Conservation (phyloP, 2,329 filamentous ascomycete genomes). For the Neurospora sp. region DNA sequence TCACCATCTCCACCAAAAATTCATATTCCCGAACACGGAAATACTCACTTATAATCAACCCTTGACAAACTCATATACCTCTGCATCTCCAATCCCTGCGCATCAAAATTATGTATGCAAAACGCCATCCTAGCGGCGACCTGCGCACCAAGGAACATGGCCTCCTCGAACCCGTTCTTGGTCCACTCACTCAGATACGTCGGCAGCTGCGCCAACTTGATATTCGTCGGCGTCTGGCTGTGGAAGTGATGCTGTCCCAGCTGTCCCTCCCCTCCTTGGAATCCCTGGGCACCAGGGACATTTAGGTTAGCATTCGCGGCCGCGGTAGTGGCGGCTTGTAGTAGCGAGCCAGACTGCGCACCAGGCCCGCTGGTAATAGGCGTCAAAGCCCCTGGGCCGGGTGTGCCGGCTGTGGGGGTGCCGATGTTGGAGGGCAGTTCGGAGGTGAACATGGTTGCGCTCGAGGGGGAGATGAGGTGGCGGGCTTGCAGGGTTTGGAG, state of each 20-base stretch:
- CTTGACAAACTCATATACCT: conserved; percentile 46
- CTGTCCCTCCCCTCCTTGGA: conserved; percentile 31
- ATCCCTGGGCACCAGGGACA: conserved; percentile 28
- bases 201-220: conserved; percentile 67
- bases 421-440: conserved; percentile 91
- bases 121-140: conserved; percentile 60
- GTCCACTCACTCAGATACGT: conserved; percentile 90
- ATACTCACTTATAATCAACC: conserved; percentile 44
- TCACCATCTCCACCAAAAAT: neutral
- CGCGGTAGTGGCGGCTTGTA: conserved; percentile 80
- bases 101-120: conserved; percentile 49
- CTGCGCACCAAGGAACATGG: conserved; percentile 77
- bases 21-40: too few relatives aligned
- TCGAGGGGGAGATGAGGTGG: conserved; percentile 84
- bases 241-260: conserved; percentile 41
- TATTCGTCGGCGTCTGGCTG: conserved; percentile 68
- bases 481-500: conserved; percentile 68
- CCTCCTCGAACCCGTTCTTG: conserved; percentile 68
- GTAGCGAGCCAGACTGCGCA: conserved; percentile 67
- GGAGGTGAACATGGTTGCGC: conserved; percentile 92
- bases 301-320: conserved; percentile 32
- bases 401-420: conserved; percentile 71
- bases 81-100: conserved; percentile 40
- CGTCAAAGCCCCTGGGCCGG: conserved; percentile 40
- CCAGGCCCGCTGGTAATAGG: conserved; percentile 42